A percentile compares a stretch with the other conserved stretches of the same genome.
Conservation (phyloP, 768 basidiomycete genomes). For the Rhodotorula sphaerocarpa region DNA sequence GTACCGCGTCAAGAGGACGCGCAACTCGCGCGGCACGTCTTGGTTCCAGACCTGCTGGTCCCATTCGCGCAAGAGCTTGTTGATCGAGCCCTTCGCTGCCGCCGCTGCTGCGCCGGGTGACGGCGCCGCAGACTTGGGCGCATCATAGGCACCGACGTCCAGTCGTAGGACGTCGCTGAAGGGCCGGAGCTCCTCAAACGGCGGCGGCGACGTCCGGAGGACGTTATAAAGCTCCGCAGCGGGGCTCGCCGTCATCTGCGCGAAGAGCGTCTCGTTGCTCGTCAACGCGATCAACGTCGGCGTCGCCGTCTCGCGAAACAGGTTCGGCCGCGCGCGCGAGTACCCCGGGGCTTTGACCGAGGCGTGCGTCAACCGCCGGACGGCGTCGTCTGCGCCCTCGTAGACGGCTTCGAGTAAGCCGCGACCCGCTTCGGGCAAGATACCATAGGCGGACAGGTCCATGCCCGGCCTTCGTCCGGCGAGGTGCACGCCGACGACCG, state of each 20-base stretch:
- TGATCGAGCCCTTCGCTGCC: neutral
- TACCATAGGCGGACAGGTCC: slow-evolving; percentile 5
- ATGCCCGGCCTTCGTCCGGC: neutral
- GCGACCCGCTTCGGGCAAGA: neutral
- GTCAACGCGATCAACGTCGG: slow-evolving; percentile 26
- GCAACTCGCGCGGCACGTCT: slow-evolving; percentile 10
- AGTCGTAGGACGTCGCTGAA: slow-evolving; percentile 14
- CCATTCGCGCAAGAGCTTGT: slow-evolving; percentile 11
- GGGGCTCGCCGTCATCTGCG: neutral
- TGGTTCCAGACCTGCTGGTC: slow-evolving; percentile 15
- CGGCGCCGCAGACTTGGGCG: too few relatives aligned
- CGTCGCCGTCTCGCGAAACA: slow-evolving; percentile 18
- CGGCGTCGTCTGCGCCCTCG: slow-evolving; percentile 11
- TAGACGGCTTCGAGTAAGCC: slow-evolving; percentile 6
- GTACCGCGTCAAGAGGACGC: slow-evolving; percentile 16
- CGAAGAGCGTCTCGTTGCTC: slow-evolving; percentile 4
- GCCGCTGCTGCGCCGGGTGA: too few relatives aligned
- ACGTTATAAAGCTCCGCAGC: neutral
- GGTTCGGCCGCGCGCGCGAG: slow-evolving; percentile 22
- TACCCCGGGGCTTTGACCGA: slow-evolving; percentile 18
- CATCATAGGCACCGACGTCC: neutral
- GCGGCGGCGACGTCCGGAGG: slow-evolving; percentile 1
- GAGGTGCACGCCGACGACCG: slow-evolving; percentile 27
- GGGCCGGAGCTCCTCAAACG: neutral
- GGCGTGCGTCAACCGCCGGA: slow-evolving; percentile 17